Evolutionary conservation across 371 early-diverging fungal species (phyloP).

Genomic region (Batrachochytrium dendrobatidis): DNA sequence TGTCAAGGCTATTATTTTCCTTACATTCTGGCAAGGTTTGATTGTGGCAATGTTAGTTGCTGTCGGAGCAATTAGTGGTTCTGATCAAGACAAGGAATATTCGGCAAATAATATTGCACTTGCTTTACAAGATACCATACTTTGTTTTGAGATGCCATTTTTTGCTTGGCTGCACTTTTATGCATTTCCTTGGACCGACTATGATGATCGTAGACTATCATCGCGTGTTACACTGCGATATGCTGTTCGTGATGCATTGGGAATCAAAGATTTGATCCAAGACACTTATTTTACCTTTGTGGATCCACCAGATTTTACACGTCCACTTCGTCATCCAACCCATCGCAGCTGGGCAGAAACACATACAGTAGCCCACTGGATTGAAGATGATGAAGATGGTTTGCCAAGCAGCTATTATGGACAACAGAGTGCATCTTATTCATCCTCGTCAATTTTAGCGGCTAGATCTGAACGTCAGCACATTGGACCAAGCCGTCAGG

Average conservation of each 20-base stretch:
- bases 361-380: background rate
- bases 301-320: conserved; percentile 6
- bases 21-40: conserved; percentile 93
- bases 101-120: conserved; percentile 69
- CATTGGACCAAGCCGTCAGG: background rate
- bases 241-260: conserved; percentile 76
- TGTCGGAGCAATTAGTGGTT: conserved; percentile 60
- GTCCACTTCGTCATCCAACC: background rate
- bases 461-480: background rate
- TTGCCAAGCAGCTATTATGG: background rate
- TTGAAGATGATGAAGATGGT: background rate
- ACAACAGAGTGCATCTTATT: background rate
- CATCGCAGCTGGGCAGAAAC: too few species aligned
- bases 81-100: conserved; percentile 44
- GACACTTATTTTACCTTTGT: conserved; percentile 70
- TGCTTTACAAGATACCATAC: conserved; percentile 85
- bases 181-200: conserved; percentile 40
- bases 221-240: conserved; percentile 71
- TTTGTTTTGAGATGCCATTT: conserved; percentile 87
- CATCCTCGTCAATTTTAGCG: background rate
- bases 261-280: conserved; percentile 71
- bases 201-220: conserved; percentile 30
- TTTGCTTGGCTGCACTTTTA: conserved; percentile 75
- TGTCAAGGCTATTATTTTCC: conserved; percentile 89
- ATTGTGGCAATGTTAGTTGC: conserved; percentile 73